phyloP scores from a whole-genome alignment of 345 rosid species.

The Durio zibethinus region DNA sequence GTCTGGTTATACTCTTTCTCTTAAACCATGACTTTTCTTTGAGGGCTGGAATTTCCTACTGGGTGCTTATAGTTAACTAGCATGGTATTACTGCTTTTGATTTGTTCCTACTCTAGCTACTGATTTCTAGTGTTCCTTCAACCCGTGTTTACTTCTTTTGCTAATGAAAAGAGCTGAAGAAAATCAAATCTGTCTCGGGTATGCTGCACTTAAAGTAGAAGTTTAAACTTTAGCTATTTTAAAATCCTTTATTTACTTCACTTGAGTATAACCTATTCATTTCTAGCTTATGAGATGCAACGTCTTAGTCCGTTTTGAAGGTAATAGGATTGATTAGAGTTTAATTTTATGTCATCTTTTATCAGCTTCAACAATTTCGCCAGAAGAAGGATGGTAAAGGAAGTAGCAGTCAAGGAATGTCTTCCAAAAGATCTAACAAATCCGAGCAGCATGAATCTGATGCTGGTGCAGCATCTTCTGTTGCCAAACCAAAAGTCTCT shows the following conservation, averaged over 20 bases:
- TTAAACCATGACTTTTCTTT: background rate
- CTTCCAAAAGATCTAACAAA: constrained; percentile 60
- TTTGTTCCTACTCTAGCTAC: background rate
- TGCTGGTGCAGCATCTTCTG: constrained; percentile 32
- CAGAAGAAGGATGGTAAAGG: constrained; percentile 84
- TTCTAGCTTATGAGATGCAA: background rate
- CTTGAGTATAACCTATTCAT: background rate
- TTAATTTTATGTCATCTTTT: constrained; percentile 14
- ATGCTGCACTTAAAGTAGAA: background rate
- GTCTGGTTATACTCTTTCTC: background rate
- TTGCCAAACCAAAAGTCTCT: constrained; percentile 22
- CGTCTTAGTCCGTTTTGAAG: background rate
- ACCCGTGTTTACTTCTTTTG: background rate
- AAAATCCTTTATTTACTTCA: background rate
- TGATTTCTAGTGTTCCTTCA: background rate
- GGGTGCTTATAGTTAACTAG: background rate
- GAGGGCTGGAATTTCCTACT: background rate
- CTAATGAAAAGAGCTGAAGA: background rate
- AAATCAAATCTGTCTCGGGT: background rate
- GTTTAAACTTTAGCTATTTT: background rate
- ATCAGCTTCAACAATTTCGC: constrained; percentile 94
- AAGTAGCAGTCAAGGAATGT: constrained; percentile 66
- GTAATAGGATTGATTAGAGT: constrained; percentile 2
- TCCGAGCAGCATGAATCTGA: constrained; percentile 55
- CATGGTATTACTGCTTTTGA: constrained; percentile 1